Conservation (phyloP, 2,329 filamentous ascomycete genomes). For the Sarocladium oryzae region DNA sequence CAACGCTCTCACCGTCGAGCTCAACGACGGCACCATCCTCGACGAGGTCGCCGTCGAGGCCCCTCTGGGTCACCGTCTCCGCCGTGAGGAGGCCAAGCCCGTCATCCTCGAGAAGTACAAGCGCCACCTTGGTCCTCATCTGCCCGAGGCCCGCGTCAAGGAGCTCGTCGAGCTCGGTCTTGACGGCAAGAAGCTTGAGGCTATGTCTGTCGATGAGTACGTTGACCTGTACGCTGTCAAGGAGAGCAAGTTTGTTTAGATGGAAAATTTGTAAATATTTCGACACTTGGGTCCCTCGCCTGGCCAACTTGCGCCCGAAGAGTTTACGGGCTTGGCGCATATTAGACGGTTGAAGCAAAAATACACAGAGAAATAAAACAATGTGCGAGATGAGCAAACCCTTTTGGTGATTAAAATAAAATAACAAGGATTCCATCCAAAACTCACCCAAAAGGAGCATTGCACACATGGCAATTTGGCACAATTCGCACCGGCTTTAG, state of each 20-base stretch:
- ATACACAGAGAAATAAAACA: background rate
- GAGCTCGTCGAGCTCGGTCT: slow-evolving; percentile 75
- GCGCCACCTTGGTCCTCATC: slow-evolving; percentile 83
- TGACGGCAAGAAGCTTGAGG: slow-evolving; percentile 68
- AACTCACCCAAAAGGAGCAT: too few species aligned
- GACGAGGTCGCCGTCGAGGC: slow-evolving; percentile 91
- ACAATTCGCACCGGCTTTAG: too few species aligned
- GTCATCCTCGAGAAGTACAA: slow-evolving; percentile 94
- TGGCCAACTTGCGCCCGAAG: too few species aligned
- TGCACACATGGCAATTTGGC: too few species aligned
- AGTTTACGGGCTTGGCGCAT: slow-evolving; percentile 4
- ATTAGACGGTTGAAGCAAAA: slow-evolving; percentile 3
- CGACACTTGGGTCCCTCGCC: background rate
- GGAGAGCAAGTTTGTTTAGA: slow-evolving; percentile 49
- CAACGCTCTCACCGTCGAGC: slow-evolving; percentile 89
- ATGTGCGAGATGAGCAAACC: background rate
- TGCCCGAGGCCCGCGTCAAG: slow-evolving; percentile 67
- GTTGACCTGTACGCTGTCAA: slow-evolving; percentile 72
- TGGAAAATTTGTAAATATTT: background rate
- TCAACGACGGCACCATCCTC: slow-evolving; percentile 89
- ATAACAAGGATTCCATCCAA: too few species aligned
- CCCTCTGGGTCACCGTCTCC: slow-evolving; percentile 83
- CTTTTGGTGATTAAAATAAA: too few species aligned
- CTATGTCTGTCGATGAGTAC: slow-evolving; percentile 83
- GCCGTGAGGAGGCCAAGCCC: slow-evolving; percentile 95